phyloP scores from a whole-genome alignment of 2,329 filamentous ascomycete genomes.

The Aspergillus sp. region DNA sequence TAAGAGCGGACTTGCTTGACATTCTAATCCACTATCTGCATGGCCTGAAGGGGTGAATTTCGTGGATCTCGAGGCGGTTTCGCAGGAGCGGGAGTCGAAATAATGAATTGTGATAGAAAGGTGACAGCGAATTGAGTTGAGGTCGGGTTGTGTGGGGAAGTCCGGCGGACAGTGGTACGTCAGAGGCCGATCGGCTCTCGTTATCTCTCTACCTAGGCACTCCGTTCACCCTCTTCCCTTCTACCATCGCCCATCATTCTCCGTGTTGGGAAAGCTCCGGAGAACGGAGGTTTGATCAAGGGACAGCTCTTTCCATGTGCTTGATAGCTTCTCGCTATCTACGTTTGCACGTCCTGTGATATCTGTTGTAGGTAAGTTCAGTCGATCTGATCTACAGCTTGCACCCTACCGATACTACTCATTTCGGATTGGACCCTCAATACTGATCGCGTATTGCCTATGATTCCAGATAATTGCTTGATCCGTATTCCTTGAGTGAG shows the following conservation, averaged over 20 bases:
- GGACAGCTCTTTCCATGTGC: no score
- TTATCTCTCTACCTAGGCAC: not conserved
- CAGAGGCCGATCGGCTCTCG: slow-evolving; percentile 18
- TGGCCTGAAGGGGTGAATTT: slow-evolving; percentile 8
- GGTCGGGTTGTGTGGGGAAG: slow-evolving; percentile 16
- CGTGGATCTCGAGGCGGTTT: not conserved
- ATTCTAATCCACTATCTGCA: slow-evolving; percentile 27
- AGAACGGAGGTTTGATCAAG: no score
- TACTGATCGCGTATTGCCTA: no score
- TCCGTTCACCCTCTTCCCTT: not conserved
- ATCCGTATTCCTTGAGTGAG: no score
- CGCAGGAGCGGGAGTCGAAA: not conserved
- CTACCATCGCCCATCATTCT: no score
- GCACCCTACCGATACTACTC: not conserved
- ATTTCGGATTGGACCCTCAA: no score
- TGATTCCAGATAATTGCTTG: no score
- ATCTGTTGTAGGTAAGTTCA: not conserved
- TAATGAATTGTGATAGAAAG: not conserved
- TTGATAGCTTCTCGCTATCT: not conserved
- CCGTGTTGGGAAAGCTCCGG: no score
- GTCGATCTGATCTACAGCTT: not conserved
- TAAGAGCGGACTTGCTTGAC: slow-evolving; percentile 68
- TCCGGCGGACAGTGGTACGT: slow-evolving; percentile 21
- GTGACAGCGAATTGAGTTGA: not conserved
- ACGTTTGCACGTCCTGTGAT: no score